A percentile compares a stretch with the other conserved stretches of the same genome.
Evolutionary conservation across 352 stramenopile species (phyloP).

Genomic region (Phytophthora crassamura): DNA sequence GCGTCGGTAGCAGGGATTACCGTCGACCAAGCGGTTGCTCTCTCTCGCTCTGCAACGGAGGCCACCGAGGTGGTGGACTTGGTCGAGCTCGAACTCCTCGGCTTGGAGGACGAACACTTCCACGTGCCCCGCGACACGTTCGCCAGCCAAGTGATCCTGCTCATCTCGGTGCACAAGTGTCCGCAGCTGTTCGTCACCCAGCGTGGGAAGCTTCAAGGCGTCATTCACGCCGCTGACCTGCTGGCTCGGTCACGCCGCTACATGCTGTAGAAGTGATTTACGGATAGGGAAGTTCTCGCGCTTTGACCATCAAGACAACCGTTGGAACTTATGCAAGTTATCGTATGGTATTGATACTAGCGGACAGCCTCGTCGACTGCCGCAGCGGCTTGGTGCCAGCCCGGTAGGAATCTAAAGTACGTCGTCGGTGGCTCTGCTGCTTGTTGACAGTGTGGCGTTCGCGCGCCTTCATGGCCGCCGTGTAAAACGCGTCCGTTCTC

Average conservation of each 20-base stretch:
- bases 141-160: conserved; percentile 76
- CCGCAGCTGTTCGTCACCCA: conserved; percentile 78
- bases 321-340: conserved; percentile 21
- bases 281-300: conserved; percentile 10
- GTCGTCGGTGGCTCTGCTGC: conserved; percentile 14
- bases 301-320: conserved; percentile 26
- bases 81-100: conserved; percentile 62
- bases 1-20: conserved; percentile 37
- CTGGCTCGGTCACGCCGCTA: conserved; percentile 67
- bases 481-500: conserved; percentile 68
- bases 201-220: conserved; percentile 71
- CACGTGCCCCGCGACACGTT: conserved; percentile 74
- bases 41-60: conserved; percentile 47
- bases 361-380: conserved; percentile 21
- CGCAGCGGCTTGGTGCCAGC: conserved; percentile 3
- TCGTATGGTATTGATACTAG: conserved; percentile 20
- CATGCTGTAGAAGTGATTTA: conserved; percentile 45
- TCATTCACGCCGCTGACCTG: conserved; percentile 75
- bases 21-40: conserved; percentile 32
- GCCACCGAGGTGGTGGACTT: conserved; percentile 52
- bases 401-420: conserved; percentile 25
- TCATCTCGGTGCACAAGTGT: conserved; percentile 83
- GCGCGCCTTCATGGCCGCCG: conserved; percentile 69
- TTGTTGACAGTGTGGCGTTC: conserved; percentile 31
- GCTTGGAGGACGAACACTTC: conserved; percentile 70